Evolutionary conservation across 192 early-diverging fungal species (phyloP), one percentile per base, ranked within the genome.

Genomic region (Spinellus fusiger): DNA sequence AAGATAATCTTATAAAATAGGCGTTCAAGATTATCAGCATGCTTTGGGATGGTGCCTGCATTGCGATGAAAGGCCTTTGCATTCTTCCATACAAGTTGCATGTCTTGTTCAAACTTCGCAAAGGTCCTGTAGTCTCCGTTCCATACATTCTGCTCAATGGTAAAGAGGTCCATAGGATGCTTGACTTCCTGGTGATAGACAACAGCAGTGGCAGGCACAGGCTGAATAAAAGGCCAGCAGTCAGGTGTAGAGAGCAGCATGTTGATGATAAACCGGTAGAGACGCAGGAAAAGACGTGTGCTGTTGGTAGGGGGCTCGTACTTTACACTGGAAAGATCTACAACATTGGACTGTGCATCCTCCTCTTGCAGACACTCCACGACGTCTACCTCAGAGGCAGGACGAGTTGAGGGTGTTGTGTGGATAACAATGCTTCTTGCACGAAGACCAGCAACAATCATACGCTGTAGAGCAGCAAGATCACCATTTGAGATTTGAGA

Each of bases 101-200:
- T 57, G 16, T 81, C 79, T 20, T 69, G 62, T 56, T 81, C 74
- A 66, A 81, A 78, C 9, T 78, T 68, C 5, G 66, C 58, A 20
- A 78, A 57, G 13, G 44, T 63, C 4, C 60, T 59, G 40, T 78
- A 81, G 27, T 62, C 56, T 16, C 73, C 70, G 5, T 68, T 69
- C 77, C 79, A 84, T 3, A 84, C 62, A 56, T 74, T 84, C 8
- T 67, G 59, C 34, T 84, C 82, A 20, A 78, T 73, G 0, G 80
- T 80, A 6, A 56, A 69, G 34, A 84, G 31, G 53, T 84, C 82
- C 77, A 81, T 84, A 9, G 79, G 72, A 13, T 75, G 58, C 29
- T 69, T 70, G 48, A 84, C 77, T 25, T 75, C 55, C 5, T 63
- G 60, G 12, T 80, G 74, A 55, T 84, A 84, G 12, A 72, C 64